Evolutionary conservation across 768 basidiomycete genomes (phyloP).

Genomic region (Russula sp.): DNA sequence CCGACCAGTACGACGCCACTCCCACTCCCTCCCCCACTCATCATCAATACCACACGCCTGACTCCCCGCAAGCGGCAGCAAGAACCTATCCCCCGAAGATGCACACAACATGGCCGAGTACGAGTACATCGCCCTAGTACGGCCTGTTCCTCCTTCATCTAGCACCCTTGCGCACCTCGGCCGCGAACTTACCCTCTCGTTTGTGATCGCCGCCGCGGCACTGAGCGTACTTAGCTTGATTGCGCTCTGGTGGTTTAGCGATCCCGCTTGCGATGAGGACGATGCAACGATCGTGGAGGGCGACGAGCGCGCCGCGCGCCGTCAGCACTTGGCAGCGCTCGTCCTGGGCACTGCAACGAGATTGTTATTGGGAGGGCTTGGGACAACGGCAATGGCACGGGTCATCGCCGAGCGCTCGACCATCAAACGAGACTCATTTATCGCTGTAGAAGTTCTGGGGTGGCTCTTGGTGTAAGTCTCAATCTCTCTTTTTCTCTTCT

Average conservation of each 20-base stretch:
- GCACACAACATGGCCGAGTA: conserved; percentile 4
- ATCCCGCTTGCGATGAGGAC: neutral
- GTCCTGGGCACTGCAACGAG: conserved; percentile 17
- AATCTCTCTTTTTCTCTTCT: neutral
- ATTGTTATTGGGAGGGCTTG: conserved; percentile 20
- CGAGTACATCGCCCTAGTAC: conserved; percentile 12
- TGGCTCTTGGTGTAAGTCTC: conserved; percentile 28
- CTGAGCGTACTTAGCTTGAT: conserved; percentile 23
- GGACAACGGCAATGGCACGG: conserved; percentile 24
- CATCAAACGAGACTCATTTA: conserved; percentile 20
- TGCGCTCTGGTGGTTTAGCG: conserved; percentile 12
- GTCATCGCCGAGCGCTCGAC: conserved; percentile 11
- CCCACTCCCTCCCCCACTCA: neutral
- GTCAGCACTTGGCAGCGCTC: conserved; percentile 1
- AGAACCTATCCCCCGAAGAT: conserved; percentile 10
- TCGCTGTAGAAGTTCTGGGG: conserved; percentile 25
- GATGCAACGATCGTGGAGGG: conserved; percentile 23
- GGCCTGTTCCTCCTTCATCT: neutral
- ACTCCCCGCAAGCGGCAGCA: neutral
- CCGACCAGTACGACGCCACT: neutral
- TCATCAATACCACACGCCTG: conserved; percentile 1
- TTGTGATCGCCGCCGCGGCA: conserved; percentile 13
- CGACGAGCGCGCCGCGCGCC: neutral
- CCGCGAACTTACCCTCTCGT: conserved; percentile 21
- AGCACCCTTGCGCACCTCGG: neutral